Evolutionary conservation across 805 yeast species (phyloP), one percentile per base, ranked within the genome.

Genomic region (Wickerhamiella allomyrinae): DNA sequence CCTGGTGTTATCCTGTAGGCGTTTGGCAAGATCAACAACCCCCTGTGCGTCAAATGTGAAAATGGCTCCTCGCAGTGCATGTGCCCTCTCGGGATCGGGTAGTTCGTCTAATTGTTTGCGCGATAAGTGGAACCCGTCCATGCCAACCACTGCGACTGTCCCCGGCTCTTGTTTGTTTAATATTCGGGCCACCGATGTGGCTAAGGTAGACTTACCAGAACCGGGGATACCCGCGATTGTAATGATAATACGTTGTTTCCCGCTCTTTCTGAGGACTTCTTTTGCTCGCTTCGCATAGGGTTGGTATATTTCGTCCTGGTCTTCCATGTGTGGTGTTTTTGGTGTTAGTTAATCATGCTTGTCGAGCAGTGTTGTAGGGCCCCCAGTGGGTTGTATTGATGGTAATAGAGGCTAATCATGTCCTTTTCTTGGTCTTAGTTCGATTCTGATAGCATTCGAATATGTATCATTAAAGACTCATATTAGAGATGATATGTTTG

Each of bases 191-290:
- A 84, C 60, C 4, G 57, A 42, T 29, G 55, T 54, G 1, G 87
- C 76, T 27, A 77, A 53, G 0, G 93, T 80, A 3, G 87, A 71
- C 57, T 84, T 84, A 0, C 95, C 95, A 1, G 87, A 74, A 5
- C 95, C 95, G 2, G 95, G 94, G 0, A 76, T 68, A 1, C 94
- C 95, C 2, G 77, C 76, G 10, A 85, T 53, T 0, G 79, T 62
- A 8, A 85, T 63, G 14, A 79, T 45, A 2, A 75, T 56, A 48
- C 87, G 61, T 44, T 21, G 14, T 14, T 43, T 34, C 13, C 25
- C 34, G 27, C 35, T 34, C 3, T 14, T 27, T 10, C 10, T 20
- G 3, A 10, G 15, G 17, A 20, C 24, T n/a, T 20, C 13, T 17
- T 10, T 15, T 9, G 25, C 24, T 6, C 37, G 20, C 24, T 21